These are phyloP conservation scores for Rhodotorula paludigena DNA, from an alignment of 768 basidiomycete species.

Conservation along the genomic window DNA sequence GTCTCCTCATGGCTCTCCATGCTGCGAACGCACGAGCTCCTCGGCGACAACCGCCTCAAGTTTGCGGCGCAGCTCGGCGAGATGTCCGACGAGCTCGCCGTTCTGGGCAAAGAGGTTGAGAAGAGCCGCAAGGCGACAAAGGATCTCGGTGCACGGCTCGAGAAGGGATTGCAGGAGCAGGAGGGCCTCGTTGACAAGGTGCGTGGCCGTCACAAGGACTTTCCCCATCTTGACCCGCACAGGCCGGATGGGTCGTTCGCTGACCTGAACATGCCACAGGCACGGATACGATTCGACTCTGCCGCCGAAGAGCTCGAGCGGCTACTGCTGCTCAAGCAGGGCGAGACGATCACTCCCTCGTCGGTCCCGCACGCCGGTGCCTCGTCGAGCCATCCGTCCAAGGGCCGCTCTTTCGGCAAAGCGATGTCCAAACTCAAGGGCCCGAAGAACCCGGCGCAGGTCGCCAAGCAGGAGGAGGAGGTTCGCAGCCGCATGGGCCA, in stretches of 20 bases:
- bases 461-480: slow-evolving; percentile 92
- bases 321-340: slow-evolving; percentile 86
- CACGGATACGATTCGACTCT: slow-evolving; percentile 75
- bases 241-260: neutral
- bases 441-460: slow-evolving; percentile 51
- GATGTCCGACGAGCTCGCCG: slow-evolving; percentile 90
- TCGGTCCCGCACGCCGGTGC: slow-evolving; percentile 33
- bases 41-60: slow-evolving; percentile 81
- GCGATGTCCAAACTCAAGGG: slow-evolving; percentile 44
- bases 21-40: slow-evolving; percentile 78
- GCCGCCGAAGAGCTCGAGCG: slow-evolving; percentile 93
- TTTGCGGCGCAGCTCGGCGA: slow-evolving; percentile 85
- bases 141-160: slow-evolving; percentile 81
- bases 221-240: neutral
- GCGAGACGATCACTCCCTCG: slow-evolving; percentile 55
- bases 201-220: neutral
- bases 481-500: slow-evolving; percentile 75
- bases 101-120: slow-evolving; percentile 83
- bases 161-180: slow-evolving; percentile 79
- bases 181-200: slow-evolving; percentile 77
- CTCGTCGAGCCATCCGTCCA: slow-evolving; percentile 2
- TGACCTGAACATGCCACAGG: slow-evolving; percentile 49
- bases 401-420: slow-evolving; percentile 40
- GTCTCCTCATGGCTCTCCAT: slow-evolving; percentile 83
- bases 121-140: slow-evolving; percentile 93